These are phyloP conservation scores for Gentiana dahurica DNA, from an alignment of 257 asterid species.

Conservation along the genomic window DNA sequence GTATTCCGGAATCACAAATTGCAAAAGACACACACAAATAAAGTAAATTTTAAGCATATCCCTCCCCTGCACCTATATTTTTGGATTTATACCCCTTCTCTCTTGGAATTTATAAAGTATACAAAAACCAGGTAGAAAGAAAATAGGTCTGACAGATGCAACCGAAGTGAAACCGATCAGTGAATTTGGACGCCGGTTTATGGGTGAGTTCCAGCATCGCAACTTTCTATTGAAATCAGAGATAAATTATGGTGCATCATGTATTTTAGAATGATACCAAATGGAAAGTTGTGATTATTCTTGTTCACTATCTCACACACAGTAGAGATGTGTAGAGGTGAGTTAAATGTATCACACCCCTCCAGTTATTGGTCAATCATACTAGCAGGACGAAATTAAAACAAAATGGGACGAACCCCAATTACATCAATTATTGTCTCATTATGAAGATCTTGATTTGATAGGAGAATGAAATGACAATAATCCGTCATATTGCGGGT, in stretches of 20 bases:
- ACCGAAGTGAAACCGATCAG: neutral
- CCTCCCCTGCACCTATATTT: neutral
- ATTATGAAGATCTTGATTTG: too few species aligned
- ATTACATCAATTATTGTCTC: too few species aligned
- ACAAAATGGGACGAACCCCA: too few species aligned
- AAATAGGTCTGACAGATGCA: slow-evolving; percentile 5
- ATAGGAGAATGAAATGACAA: too few species aligned
- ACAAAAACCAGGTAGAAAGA: slow-evolving; percentile 13
- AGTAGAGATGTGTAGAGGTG: too few species aligned
- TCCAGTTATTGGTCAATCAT: too few species aligned
- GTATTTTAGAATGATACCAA: too few species aligned
- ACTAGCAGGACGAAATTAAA: too few species aligned
- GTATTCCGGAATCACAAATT: neutral
- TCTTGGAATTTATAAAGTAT: neutral
- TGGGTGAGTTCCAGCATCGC: neutral
- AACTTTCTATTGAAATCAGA: neutral
- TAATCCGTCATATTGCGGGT: too few species aligned
- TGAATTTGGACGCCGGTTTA: neutral
- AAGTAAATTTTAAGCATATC: neutral
- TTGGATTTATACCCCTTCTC: neutral
- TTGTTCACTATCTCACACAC: too few species aligned
- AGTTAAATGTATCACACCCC: too few species aligned
- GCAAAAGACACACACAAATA: neutral
- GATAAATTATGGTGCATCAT: neutral
- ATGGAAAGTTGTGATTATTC: too few species aligned